Percentiles rank a stretch among this genome's conserved stretches.
Conservation (phyloP, 2,329 filamentous ascomycete species). For the Alternaria infectoria region DNA sequence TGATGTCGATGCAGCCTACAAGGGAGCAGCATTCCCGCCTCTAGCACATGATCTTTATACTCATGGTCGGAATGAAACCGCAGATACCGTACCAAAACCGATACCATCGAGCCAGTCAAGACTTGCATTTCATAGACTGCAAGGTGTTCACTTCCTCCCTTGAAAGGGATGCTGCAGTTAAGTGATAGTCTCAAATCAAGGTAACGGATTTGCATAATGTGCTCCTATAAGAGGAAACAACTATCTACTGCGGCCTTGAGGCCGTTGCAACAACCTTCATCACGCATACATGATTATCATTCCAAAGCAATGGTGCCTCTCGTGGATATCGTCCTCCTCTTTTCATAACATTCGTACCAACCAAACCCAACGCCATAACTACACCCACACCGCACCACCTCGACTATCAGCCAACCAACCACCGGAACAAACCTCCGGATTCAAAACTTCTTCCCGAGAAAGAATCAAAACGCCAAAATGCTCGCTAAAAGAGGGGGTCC, state of each 20-base stretch:
- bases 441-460: conserved; percentile 18
- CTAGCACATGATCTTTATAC: too few relatives aligned
- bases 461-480: conserved; percentile 38
- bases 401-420: conserved; percentile 7
- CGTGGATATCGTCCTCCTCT: conserved; percentile 27
- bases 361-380: conserved; percentile 22
- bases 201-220: background rate
- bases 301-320: conserved; percentile 21
- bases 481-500: conserved; percentile 42
- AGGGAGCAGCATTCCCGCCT: too few relatives aligned
- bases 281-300: conserved; percentile 15
- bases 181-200: background rate
- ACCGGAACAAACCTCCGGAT: conserved; percentile 21
- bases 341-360: conserved; percentile 14
- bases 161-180: too few relatives aligned
- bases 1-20: too few relatives aligned
- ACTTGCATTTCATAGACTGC: too few relatives aligned
- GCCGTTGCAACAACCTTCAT: conserved; percentile 3
- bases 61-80: too few relatives aligned
- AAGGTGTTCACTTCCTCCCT: too few relatives aligned
- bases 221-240: conserved; percentile 16
- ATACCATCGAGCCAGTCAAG: too few relatives aligned
- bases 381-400: conserved; percentile 1
- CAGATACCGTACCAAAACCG: too few relatives aligned
- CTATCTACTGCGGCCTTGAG: conserved; percentile 25